These are phyloP conservation scores for Pinus tabuliformis DNA, from an alignment of 75 land plant species.

Conservation along the genomic window DNA sequence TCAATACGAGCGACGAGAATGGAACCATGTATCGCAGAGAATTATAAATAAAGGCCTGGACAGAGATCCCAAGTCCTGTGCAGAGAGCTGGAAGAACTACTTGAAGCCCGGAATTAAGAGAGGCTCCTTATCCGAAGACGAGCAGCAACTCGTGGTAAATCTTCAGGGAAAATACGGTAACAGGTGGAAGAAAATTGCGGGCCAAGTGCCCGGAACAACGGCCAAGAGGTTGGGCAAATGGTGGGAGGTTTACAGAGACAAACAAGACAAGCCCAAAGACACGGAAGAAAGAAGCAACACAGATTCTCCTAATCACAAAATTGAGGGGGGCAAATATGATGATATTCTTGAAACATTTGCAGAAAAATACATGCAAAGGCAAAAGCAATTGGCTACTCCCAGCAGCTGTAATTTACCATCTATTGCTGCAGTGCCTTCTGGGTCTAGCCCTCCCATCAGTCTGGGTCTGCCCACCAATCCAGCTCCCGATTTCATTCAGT, in stretches of 20 bases:
- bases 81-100: conserved; percentile 89
- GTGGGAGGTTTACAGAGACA: conserved; percentile 91
- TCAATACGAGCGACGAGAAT: conserved; percentile 66
- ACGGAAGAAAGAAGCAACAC: conserved; percentile 13
- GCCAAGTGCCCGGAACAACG: conserved; percentile 79
- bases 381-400: background rate
- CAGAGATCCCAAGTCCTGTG: conserved; percentile 75
- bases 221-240: conserved; percentile 84
- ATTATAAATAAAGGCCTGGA: conserved; percentile 43
- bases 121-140: conserved; percentile 82
- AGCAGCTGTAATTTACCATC: background rate
- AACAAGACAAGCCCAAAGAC: conserved; percentile 50
- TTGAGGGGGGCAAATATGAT: conserved; percentile 47
- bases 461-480: background rate
- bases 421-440: conserved; percentile 10
- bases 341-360: conserved; percentile 60
- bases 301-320: conserved; percentile 13
- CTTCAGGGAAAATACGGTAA: conserved; percentile 94
- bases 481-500: conserved; percentile 9
- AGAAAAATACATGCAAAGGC: conserved; percentile 59
- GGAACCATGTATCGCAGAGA: conserved; percentile 74
- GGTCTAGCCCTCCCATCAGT: conserved; percentile 11
- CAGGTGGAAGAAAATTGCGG: conserved; percentile 95
- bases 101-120: conserved; percentile 83
- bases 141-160: conserved; percentile 78